Base-by-base conservation (phyloP, 495 filamentous ascomycete genomes). In the Glonium stellatum region DNA sequence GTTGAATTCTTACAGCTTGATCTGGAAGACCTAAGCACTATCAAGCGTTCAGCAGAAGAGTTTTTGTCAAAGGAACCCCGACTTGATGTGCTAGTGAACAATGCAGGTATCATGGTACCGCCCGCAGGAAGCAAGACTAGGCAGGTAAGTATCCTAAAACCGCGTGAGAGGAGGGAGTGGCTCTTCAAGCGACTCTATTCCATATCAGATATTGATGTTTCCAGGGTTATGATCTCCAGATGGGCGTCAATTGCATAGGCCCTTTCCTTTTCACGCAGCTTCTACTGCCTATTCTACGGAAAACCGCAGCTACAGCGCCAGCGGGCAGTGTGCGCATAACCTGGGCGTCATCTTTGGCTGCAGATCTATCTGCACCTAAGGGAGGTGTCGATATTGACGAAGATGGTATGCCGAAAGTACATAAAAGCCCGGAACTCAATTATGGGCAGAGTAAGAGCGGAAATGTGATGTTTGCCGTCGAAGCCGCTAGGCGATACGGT, bases 1-100 rank as follows among this genome's bases (percentile, higher is more conserved):
- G 55, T 82, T 2, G 68, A 71, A 21, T 73, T 68, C 59, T 65
- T 82, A 39, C 25, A 66, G 1, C 61, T 81, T 18, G 72, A 78
- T 59, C 70, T 80, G 10, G 63, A 60, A 22, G 77, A 81, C 62
- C 59, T 80, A 19, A n/a, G 56, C 6, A 73, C 72, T 15, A 72
- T 82, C 59, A 77, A 76, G 58, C 36, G 48, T 4, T 63, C 72
- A 15, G 79, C 65, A 1, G 62, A 73, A 0, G 63, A 67, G n/a
- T 80, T 82, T 63, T 42, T 73, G 15, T n/a, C 25, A 1, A 66
- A 63, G 36, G 77, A 81, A 59, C 22, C 51, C 1, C 60, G 71
- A 8, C 71, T 82, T 35, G 73, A 82, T 70, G 74, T 78, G 46
- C 69, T 82, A 25, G 76, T 80, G 58, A 82, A 81, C 65, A 78